Percentiles rank a stretch among this genome's conserved stretches.
Evolutionary conservation across 805 yeast species (phyloP).

Genomic region (Nematodospora valgi): DNA sequence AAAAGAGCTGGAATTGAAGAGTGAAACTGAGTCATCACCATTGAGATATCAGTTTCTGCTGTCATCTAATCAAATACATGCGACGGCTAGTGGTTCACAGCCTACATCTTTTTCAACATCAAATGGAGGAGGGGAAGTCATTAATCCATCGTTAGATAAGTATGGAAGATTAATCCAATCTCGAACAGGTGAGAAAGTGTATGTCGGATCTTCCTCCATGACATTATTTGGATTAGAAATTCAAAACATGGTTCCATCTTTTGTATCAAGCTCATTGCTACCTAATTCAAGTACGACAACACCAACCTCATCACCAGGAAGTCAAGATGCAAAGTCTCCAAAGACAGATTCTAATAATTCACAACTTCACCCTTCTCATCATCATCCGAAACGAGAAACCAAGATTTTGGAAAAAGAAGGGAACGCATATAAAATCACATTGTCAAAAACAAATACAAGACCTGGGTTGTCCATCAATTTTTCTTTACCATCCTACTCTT

Average conservation of each 20-base stretch:
- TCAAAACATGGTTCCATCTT: conserved; percentile 54
- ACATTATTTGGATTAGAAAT: conserved; percentile 76
- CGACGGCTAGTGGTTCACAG: not conserved
- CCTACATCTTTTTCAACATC: not conserved
- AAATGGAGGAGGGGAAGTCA: conserved; percentile 40
- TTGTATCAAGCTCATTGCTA: conserved; percentile 11
- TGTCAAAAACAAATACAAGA: conserved; percentile 64
- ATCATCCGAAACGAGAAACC: conserved; percentile 41
- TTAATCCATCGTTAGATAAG: conserved; percentile 68
- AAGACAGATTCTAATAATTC: conserved; percentile 1
- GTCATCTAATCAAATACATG: not conserved
- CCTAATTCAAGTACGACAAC: conserved; percentile 8
- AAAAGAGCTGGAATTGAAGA: conserved; percentile 24
- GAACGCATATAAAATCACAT: conserved; percentile 66
- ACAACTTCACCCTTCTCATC: not conserved
- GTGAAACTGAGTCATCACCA: not conserved
- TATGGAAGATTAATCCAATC: conserved; percentile 71
- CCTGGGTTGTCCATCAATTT: conserved; percentile 69
- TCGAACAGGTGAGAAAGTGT: conserved; percentile 69
- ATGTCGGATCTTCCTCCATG: conserved; percentile 82
- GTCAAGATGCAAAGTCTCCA: conserved; percentile 4
- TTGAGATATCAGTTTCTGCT: conserved; percentile 1
- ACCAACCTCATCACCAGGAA: conserved; percentile 11
- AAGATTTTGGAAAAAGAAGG: conserved; percentile 68
- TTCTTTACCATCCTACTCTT: conserved; percentile 71